Evolutionary conservation across 176 grass and related monocot genomes (phyloP), one percentile per base, ranked within the genome.

Genomic region (Phragmites australis): DNA sequence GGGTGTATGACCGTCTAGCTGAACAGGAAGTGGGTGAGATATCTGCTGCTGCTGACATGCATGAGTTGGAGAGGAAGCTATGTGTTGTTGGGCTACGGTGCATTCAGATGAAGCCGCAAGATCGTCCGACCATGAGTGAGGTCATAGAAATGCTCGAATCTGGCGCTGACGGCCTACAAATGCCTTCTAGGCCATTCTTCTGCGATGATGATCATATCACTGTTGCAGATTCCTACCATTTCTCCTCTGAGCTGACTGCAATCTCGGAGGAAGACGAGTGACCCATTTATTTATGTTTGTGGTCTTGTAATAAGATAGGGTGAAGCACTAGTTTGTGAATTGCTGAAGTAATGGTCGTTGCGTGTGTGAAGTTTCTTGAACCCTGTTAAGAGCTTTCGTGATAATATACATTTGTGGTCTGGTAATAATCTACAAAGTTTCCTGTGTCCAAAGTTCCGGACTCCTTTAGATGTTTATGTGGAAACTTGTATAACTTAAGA

Each of bases 131-230:
- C 0, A 84, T 80, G 81, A 80, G 54, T 31, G 63, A 89, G 44
- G 87, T 84, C 15, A 62, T 90, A 70, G 78, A 90, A 45, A 85
- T 90, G 88, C 77, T 86, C 1, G 83, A 80, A 6, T 7, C 25
- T 53, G 57, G 51, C 29, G 13, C 19, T 18, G 32, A 63, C 60
- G 55, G 8, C 6, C 50, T 86, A 5, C 48, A 63, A 29, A 66
- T 90, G 39, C 88, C 79, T 49, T 67, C 81, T 4, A 89, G 68
- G 70, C 83, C 83, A 18, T 90, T 86, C 65, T 86, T 82, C 57
- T 86, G 52, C 41, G 66, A 67, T 14, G 56, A 45, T 14, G 73
- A 62, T 7, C 43, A 53, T 18, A 72, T 41, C 2, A 0, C 44
- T 72, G 16, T 9, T 2, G 45, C 10, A 14, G 30, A 27, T 51